These are phyloP conservation scores for Larix sibirica DNA, from an alignment of 83 land plant species.

Conservation along the genomic window DNA sequence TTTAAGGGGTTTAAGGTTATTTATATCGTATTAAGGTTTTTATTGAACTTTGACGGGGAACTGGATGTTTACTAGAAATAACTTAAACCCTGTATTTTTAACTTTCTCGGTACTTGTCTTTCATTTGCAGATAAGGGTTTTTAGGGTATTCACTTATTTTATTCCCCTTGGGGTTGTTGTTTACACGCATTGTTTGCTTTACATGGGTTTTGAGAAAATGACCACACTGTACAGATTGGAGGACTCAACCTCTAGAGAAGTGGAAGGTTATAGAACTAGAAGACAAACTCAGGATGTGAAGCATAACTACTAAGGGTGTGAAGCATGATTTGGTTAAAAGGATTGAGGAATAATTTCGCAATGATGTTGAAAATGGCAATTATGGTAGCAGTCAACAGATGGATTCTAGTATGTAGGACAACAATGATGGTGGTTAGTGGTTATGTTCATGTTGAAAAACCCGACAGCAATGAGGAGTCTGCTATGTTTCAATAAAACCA, in stretches of 20 bases:
- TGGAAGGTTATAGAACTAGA: too few species aligned
- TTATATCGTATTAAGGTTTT: too few species aligned
- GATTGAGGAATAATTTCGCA: slow-evolving; percentile 48
- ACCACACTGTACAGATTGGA: slow-evolving; percentile 36
- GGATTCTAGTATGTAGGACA: neutral
- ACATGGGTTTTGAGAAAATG: slow-evolving; percentile 23
- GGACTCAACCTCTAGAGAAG: slow-evolving; percentile 44
- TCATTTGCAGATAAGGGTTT: too few species aligned
- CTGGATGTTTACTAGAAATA: too few species aligned
- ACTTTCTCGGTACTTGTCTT: too few species aligned
- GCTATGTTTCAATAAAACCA: neutral
- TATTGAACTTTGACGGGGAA: too few species aligned
- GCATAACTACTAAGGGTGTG: slow-evolving; percentile 46
- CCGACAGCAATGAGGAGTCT: neutral
- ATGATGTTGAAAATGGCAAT: slow-evolving; percentile 29
- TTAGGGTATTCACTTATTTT: too few species aligned
- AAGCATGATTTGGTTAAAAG: slow-evolving; percentile 63
- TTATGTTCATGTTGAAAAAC: neutral
- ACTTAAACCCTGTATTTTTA: too few species aligned
- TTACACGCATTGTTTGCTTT: neutral
- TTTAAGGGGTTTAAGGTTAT: too few species aligned
- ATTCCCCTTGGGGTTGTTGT: too few species aligned
- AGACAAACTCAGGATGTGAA: slow-evolving; percentile 37
- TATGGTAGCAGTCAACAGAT: neutral
- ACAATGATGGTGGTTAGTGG: neutral